Base-by-base conservation (phyloP, 768 basidiomycete species). In the Clitopilus hobsonii region DNA sequence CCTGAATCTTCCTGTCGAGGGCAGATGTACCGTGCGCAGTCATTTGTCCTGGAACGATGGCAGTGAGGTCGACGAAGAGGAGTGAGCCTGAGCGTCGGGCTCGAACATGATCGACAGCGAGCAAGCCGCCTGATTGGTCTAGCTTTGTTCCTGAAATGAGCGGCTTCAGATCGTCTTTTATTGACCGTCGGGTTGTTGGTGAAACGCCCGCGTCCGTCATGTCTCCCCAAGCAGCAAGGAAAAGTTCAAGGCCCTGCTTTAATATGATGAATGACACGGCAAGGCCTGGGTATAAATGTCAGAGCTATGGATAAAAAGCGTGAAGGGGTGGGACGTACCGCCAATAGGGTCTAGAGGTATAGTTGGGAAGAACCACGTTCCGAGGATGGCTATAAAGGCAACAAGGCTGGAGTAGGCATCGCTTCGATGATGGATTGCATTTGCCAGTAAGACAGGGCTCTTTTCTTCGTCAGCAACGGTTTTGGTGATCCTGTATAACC, bases 351-450 rank as follows among this genome's bases (percentile, higher is more conserved):
- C 97, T 30, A 98, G 75, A 55, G 97, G 90, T 53, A 91, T 65
- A n/a, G 82, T 76, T 14, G 94, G 94, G 68, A 90, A 89, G 60
- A 84, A 76, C 76, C 91, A 91, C 8, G 88, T 91, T 11, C 95
- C 94, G 6, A 98, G 71, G 64, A 99, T 99, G 14, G 96, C 95
- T 47, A 89, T 80, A 54, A 98, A 82, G 10, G 95, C 94, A 53
- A 99, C 93, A 49, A 88, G 61, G 62, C 94, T 95, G 2, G 94
- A 94, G 65, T 94, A 93, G 5, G 93, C 94, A 68, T 99, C 97
- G 59, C 91, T 94, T n/a, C 97, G 83, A 71, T 99, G 97, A 68
- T 98, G 96, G 54, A 94, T 80, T 5, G 96, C 97, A 67, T 98
- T 99, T n/a, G 97, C 97, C 18, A 88, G 75, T 52, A 99, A 72